Percentiles rank a stretch among this genome's conserved stretches.
phyloP scores from a whole-genome alignment of 257 asterid species.

The Lavandula angustifolia region DNA sequence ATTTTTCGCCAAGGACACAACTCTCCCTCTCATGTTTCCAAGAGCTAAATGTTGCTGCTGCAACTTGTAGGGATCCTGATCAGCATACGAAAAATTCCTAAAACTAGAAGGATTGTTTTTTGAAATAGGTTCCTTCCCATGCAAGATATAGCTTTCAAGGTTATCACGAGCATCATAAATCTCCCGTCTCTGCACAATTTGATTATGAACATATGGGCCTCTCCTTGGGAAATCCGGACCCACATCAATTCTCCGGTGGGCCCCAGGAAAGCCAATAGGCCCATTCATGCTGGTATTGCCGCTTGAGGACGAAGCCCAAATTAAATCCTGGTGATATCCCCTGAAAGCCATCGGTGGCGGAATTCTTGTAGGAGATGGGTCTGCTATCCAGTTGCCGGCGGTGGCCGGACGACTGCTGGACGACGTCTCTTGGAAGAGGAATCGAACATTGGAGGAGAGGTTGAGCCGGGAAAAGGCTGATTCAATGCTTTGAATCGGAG shows the following conservation, averaged over 20 bases:
- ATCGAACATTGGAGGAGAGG: slow-evolving; percentile 35
- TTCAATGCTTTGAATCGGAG: slow-evolving; percentile 36
- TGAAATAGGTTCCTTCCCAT: slow-evolving; percentile 43
- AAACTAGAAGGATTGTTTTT: slow-evolving; percentile 13
- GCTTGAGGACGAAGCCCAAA: slow-evolving; percentile 33
- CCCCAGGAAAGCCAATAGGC: slow-evolving; percentile 40
- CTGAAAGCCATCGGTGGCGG: slow-evolving; percentile 23
- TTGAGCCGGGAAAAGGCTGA: slow-evolving; percentile 46
- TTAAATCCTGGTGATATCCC: slow-evolving; percentile 28
- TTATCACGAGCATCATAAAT: slow-evolving; percentile 19
- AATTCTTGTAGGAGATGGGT: background rate
- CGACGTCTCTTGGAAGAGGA: slow-evolving; percentile 33
- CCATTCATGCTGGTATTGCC: slow-evolving; percentile 29
- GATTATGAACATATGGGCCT: slow-evolving; percentile 27
- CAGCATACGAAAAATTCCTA: slow-evolving; percentile 13
- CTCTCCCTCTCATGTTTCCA: slow-evolving; percentile 44
- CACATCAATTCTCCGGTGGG: slow-evolving; percentile 48
- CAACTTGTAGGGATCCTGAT: slow-evolving; percentile 9
- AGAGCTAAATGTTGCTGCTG: slow-evolving; percentile 26
- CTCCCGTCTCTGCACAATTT: slow-evolving; percentile 30
- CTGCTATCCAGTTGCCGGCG: slow-evolving; percentile 1
- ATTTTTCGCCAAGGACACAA: slow-evolving; percentile 44
- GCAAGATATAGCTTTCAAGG: slow-evolving; percentile 52
- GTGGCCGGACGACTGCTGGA: slow-evolving; percentile 5
- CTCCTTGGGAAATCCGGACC: slow-evolving; percentile 39